Conservation (phyloP, 208 protist genomes). For the Acanthamoeba healyi region DNA sequence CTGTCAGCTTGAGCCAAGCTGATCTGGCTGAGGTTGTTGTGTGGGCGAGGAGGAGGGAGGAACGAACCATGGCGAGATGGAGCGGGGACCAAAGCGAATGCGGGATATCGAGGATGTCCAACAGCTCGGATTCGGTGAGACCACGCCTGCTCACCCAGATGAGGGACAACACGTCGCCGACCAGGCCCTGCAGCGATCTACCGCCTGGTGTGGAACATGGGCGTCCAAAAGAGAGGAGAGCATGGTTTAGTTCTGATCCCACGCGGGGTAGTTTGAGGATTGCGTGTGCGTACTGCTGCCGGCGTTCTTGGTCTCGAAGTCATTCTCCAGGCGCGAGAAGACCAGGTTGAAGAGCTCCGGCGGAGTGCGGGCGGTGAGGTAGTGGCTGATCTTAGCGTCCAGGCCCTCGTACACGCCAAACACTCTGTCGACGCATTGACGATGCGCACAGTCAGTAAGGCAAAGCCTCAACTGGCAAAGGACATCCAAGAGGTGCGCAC, state of each 20-base stretch:
- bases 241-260: neutral
- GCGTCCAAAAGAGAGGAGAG: too few relatives aligned
- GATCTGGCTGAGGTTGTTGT: too few relatives aligned
- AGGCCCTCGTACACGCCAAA: constrained; percentile 27
- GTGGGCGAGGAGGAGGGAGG: too few relatives aligned
- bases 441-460: too few relatives aligned
- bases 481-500: too few relatives aligned
- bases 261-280: too few relatives aligned
- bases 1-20: too few relatives aligned
- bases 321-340: constrained; percentile 44
- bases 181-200: neutral
- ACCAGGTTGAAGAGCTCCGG: constrained; percentile 64
- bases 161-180: neutral
- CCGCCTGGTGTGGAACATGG: too few relatives aligned
- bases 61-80: neutral
- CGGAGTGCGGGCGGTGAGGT: neutral
- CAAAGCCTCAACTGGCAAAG: too few relatives aligned
- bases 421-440: constrained; percentile 32
- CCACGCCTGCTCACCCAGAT: neutral
- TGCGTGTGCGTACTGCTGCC: neutral
- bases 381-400: constrained; percentile 2
- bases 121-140: constrained; percentile 31
- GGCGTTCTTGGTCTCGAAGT: neutral
- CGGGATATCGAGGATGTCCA: constrained; percentile 8
- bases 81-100: constrained; percentile 29